Conservation (phyloP, 75 land plant genomes). For the Selaginella tamariscina region DNA sequence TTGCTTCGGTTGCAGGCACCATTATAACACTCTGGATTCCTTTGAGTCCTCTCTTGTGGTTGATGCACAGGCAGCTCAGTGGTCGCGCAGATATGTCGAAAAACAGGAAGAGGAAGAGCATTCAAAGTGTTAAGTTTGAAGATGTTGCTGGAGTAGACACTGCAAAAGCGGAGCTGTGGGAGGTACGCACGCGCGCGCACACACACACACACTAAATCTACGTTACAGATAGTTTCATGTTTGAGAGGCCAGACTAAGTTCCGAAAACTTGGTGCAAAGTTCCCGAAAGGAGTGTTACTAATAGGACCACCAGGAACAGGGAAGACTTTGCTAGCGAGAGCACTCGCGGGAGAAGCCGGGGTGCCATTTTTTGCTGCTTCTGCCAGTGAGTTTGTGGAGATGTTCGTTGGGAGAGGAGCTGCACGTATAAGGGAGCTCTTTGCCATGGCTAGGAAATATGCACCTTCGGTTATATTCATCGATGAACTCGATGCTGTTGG, state of each 20-base stretch:
- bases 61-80: slow-evolving; percentile 65
- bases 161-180: slow-evolving; percentile 88
- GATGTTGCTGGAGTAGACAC: slow-evolving; percentile 98
- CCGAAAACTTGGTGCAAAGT: slow-evolving; percentile 70
- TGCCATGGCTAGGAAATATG: slow-evolving; percentile 52
- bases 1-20: slow-evolving; percentile 43
- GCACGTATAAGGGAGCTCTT: slow-evolving; percentile 91
- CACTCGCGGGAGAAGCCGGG: slow-evolving; percentile 96
- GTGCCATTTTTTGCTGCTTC: slow-evolving; percentile 92
- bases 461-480: slow-evolving; percentile 92
- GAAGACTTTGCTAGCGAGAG: slow-evolving; percentile 89
- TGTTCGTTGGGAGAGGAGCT: slow-evolving; percentile 97
- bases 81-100: slow-evolving; percentile 39
- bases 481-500: slow-evolving; percentile 99
- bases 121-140: slow-evolving; percentile 54
- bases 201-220: not conserved
- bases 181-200: slow-evolving; percentile 33
- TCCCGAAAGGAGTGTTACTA: slow-evolving; percentile 84
- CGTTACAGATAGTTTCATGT: slow-evolving; percentile 68
- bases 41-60: slow-evolving; percentile 80
- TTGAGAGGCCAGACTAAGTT: slow-evolving; percentile 72
- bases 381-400: slow-evolving; percentile 96
- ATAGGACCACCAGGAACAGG: slow-evolving; percentile 99
- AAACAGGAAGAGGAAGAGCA: slow-evolving; percentile 39
- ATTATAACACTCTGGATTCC: slow-evolving; percentile 79